Conservation (phyloP, 495 filamentous ascomycete genomes). For the Aspergillus homomorphus region DNA sequence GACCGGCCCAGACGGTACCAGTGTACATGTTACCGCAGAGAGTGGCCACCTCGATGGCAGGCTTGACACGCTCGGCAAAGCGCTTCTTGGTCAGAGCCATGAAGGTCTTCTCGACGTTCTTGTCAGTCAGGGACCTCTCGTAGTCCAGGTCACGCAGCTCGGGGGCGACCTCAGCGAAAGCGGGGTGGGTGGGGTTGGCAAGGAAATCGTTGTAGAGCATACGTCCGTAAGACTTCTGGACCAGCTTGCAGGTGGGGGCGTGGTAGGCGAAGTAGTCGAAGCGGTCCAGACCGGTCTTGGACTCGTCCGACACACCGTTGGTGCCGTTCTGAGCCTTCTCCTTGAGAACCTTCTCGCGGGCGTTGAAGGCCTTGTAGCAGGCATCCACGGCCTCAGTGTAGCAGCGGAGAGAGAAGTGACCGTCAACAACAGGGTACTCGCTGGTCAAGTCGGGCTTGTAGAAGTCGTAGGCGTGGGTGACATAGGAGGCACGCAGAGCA, state of each 20-base stretch:
- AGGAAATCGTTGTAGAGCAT: slow-evolving; percentile 97
- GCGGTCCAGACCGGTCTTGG: slow-evolving; percentile 74
- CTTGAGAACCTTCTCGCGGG: slow-evolving; percentile 73
- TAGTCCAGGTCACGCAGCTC: slow-evolving; percentile 86
- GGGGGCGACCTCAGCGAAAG: slow-evolving; percentile 81
- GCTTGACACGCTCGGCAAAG: slow-evolving; percentile 83
- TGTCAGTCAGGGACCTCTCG: slow-evolving; percentile 81
- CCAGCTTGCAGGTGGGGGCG: slow-evolving; percentile 95
- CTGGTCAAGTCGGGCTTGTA: slow-evolving; percentile 98
- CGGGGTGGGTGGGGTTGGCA: slow-evolving; percentile 66
- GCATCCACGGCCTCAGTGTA: slow-evolving; percentile 93
- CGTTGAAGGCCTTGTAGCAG: slow-evolving; percentile 93
- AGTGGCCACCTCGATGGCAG: slow-evolving; percentile 81
- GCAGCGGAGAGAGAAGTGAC: slow-evolving; percentile 91
- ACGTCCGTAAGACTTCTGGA: slow-evolving; percentile 90
- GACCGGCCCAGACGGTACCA: slow-evolving; percentile 85
- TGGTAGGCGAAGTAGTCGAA: slow-evolving; percentile 98
- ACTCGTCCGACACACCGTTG: slow-evolving; percentile 52
- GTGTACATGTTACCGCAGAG: slow-evolving; percentile 99
- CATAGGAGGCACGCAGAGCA: slow-evolving; percentile 86
- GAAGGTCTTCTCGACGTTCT: slow-evolving; percentile 95
- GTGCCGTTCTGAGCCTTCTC: slow-evolving; percentile 56
- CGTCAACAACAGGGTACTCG: slow-evolving; percentile 97
- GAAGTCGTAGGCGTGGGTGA: slow-evolving; percentile 97
- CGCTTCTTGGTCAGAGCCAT: slow-evolving; percentile 94